Evolutionary conservation across 495 filamentous ascomycete species (phyloP), one percentile per base, ranked within the genome.

Genomic region (Pyrenula aspistea): DNA sequence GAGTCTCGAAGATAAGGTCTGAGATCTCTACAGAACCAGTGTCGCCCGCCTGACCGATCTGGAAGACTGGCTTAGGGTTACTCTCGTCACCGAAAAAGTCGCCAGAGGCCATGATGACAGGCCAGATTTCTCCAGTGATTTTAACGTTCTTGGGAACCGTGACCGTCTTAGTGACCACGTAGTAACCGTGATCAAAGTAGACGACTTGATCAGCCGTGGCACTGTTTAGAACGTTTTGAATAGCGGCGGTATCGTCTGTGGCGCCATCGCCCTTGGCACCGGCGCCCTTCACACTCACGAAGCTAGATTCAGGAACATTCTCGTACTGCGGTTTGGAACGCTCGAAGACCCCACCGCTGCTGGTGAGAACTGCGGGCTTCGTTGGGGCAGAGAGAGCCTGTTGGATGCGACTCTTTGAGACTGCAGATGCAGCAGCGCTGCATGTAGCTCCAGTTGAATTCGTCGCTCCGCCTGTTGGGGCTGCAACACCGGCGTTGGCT

Each of bases 141-240:
- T 67, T 68, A 67, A 88, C 83, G 67, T 86, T 78, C 65, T 81
- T 81, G 51, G 92, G 92, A 2, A 97, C 77, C 65, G 85, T 83
- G 68, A 98, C 71, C 1, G 92, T 96, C 55, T 83, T 78, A 51
- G 87, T 87, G 63, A 98, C 75, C 20, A 95, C 70, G 70, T 96
- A 98, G 23, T 85, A 83, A 53, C 92, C 92, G 63, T 94, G 87
- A 68, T 94, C 88, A 65, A 98, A 94, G 77, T 88, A 97, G 56
- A 96, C 79, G 54, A 96, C 72, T 51, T 91, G 83, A 55, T 73
- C 74, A 8, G 72, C 59, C 15, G 70, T 71, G 15, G 73, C 83
- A 56, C 73, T 79, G 66, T 92, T 76, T 48, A 91, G 77, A 31
- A 86, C 73, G 20, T 76, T 73, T 65, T 98, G 90, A 63, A 98